phyloP scores from a whole-genome alignment of 1,284 basidiomycete genomes.

The Ustilago tritici region DNA sequence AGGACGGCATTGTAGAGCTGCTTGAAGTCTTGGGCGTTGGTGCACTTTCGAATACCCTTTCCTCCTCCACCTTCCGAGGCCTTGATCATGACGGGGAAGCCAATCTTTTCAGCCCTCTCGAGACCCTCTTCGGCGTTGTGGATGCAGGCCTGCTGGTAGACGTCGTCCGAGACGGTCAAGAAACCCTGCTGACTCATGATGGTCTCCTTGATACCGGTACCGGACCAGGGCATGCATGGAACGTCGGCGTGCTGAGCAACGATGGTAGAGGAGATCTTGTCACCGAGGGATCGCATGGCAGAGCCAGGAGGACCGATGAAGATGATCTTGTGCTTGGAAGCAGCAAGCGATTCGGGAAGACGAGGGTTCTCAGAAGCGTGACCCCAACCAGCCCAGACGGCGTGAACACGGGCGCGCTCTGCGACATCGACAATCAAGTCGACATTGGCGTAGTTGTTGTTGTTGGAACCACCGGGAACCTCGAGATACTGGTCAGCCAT shows the following conservation, averaged over 20 bases:
- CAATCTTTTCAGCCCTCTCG: conserved; percentile 85
- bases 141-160: conserved; percentile 90
- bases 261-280: conserved; percentile 99
- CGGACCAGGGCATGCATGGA: conserved; percentile 99
- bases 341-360: conserved; percentile 91
- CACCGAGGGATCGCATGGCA: conserved; percentile 98
- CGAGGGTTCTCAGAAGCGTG: conserved; percentile 99
- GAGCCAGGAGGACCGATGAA: conserved; percentile 99
- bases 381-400: conserved; percentile 99
- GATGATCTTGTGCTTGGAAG: conserved; percentile 93
- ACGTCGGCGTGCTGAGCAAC: conserved; percentile 97
- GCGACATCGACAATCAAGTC: conserved; percentile 99
- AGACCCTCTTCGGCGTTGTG: conserved; percentile 90
- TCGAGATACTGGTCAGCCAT: conserved; percentile 99
- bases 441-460: conserved; percentile 99
- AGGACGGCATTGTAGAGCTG: conserved; percentile 92
- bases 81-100: conserved; percentile 99
- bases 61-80: conserved; percentile 98
- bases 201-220: conserved; percentile 92
- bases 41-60: conserved; percentile 77
- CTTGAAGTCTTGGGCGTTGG: conserved; percentile 82
- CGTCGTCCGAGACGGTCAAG: conserved; percentile 91
- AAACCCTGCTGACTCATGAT: conserved; percentile 86
- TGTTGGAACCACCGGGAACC: conserved; percentile 97
- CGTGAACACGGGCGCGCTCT: conserved; percentile 95